A percentile compares a stretch with the other conserved stretches of the same genome.
Conservation (phyloP, 371 early-diverging fungal genomes). For the Globomyces sp. region DNA sequence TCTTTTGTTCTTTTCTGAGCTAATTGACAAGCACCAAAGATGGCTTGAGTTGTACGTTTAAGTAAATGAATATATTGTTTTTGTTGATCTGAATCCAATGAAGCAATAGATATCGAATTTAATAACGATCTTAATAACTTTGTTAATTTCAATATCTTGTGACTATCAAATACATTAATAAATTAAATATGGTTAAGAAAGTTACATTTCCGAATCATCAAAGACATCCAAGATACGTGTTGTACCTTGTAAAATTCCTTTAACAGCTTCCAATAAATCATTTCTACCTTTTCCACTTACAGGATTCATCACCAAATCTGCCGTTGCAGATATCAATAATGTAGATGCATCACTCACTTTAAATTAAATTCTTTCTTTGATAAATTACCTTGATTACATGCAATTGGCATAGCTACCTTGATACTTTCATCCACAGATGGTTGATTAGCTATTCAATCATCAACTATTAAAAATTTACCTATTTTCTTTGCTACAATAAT, state of each 20-base stretch:
- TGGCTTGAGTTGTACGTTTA: slow-evolving; percentile 7
- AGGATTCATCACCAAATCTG: slow-evolving; percentile 37
- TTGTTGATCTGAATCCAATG: background rate
- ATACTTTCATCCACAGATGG: slow-evolving; percentile 30
- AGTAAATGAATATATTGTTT: background rate
- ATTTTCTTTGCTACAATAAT: slow-evolving; percentile 36
- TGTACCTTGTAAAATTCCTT: slow-evolving; percentile 50
- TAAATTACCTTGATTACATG: slow-evolving; percentile 27
- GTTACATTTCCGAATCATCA: slow-evolving; percentile 48
- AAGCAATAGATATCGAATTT: background rate
- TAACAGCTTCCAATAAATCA: slow-evolving; percentile 46
- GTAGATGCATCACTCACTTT: slow-evolving; percentile 37
- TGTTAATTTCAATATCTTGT: slow-evolving; percentile 18
- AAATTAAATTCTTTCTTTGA: too few relatives aligned
- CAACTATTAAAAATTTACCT: too few relatives aligned
- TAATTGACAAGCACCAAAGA: slow-evolving; percentile 6
- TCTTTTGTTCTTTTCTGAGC: slow-evolving; percentile 5
- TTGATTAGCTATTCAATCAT: slow-evolving; percentile 14
- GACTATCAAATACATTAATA: background rate
- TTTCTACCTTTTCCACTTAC: slow-evolving; percentile 35
- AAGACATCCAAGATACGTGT: slow-evolving; percentile 37
- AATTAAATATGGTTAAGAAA: background rate
- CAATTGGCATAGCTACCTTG: slow-evolving; percentile 43
- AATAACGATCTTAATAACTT: background rate
- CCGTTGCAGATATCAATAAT: slow-evolving; percentile 33